These are phyloP conservation scores for Parietaria judaica DNA, from an alignment of 306 rosid genomes.

Conservation along the genomic window DNA sequence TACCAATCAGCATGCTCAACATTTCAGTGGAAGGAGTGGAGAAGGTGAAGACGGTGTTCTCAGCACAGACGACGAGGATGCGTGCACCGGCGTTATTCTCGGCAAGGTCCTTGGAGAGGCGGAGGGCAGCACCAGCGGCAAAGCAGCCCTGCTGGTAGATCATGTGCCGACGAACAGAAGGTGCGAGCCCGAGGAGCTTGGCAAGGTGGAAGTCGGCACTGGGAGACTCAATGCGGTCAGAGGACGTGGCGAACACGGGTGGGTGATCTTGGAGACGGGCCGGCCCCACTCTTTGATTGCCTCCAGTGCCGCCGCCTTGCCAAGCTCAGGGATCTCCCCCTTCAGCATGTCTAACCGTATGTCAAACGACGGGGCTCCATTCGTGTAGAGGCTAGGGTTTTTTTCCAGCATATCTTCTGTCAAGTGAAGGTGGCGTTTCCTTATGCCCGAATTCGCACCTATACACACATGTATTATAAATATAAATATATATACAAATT, in stretches of 20 bases:
- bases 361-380: conserved; percentile 13
- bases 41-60: conserved; percentile 13
- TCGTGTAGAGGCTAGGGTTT: conserved; percentile 9
- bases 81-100: conserved; percentile 23
- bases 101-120: conserved; percentile 21
- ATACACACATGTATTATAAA: neutral
- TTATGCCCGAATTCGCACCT: conserved; percentile 6
- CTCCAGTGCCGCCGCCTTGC: conserved; percentile 10
- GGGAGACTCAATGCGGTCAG: too few species aligned
- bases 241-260: too few species aligned
- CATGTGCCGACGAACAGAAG: too few species aligned
- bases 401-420: conserved; percentile 10
- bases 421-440: conserved; percentile 7
- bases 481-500: neutral
- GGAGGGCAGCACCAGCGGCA: conserved; percentile 19
- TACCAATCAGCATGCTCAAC: conserved; percentile 17
- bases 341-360: conserved; percentile 3
- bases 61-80: conserved; percentile 22
- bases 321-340: conserved; percentile 15
- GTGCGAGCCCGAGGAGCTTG: too few species aligned
- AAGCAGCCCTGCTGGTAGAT: neutral
- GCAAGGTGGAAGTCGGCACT: too few species aligned
- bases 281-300: too few species aligned
- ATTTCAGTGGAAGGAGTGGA: conserved; percentile 9
- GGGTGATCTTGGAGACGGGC: too few species aligned